These are phyloP conservation scores for Fallopia convolvulus DNA, from an alignment of 148 eudicot genomes.

Conservation along the genomic window DNA sequence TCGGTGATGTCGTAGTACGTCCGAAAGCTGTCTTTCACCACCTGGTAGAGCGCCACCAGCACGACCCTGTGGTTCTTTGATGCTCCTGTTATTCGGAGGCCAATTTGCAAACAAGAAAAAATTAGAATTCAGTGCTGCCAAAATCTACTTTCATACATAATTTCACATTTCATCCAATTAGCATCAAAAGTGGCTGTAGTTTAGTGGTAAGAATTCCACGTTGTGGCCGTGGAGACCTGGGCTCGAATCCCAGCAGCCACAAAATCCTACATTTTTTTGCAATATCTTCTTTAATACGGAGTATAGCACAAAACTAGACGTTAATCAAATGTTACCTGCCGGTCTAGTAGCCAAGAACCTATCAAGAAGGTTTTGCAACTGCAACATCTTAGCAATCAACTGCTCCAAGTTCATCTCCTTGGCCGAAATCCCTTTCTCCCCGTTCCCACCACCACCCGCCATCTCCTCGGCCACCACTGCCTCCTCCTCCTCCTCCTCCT, in stretches of 20 bases:
- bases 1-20: conserved; percentile 59
- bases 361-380: conserved; percentile 64
- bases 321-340: conserved; percentile 33
- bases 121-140: no score
- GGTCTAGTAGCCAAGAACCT: conserved; percentile 78
- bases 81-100: conserved; percentile 47
- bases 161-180: neutral
- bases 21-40: conserved; percentile 58
- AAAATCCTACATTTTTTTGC: neutral
- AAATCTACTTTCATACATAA: no score
- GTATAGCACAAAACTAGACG: no score
- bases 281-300: no score
- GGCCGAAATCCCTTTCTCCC: conserved; percentile 19
- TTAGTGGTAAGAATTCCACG: conserved; percentile 9
- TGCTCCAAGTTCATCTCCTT: conserved; percentile 33
- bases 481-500: conserved; percentile 14
- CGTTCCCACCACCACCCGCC: neutral
- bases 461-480: neutral
- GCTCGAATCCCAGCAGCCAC: conserved; percentile 10
- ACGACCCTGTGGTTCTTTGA: conserved; percentile 58
- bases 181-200: neutral
- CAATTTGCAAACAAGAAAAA: no score
- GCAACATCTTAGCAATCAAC: conserved; percentile 41
- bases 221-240: conserved; percentile 9
- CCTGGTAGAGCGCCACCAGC: conserved; percentile 52